A percentile compares a stretch with the other conserved stretches of the same genome.
Evolutionary conservation across 352 stramenopile species (phyloP).

Genomic region (Ochromonadaceae sp.): DNA sequence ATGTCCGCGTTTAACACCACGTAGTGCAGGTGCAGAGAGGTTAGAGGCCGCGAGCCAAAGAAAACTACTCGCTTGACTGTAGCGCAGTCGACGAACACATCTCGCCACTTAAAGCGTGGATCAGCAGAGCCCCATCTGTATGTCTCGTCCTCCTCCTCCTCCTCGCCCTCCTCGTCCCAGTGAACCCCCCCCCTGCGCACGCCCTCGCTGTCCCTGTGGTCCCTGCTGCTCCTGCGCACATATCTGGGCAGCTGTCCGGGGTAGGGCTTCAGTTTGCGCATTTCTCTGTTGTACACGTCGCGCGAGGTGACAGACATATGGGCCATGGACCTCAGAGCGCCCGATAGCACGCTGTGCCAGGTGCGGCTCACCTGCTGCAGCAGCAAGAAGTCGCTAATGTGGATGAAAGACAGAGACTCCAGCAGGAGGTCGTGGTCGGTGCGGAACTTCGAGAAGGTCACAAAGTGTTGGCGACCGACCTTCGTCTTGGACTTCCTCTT

Average conservation of each 20-base stretch:
- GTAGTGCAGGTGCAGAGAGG: not conserved
- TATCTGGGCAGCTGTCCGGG: too few species aligned
- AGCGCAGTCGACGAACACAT: not conserved
- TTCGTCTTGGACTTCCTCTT: too few species aligned
- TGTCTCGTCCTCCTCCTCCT: too few species aligned
- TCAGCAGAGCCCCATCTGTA: too few species aligned
- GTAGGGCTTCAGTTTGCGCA: too few species aligned
- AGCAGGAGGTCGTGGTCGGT: conserved; percentile 2
- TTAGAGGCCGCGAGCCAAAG: not conserved
- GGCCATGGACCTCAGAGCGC: not conserved
- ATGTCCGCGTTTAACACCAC: not conserved
- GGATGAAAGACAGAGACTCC: conserved; percentile 9
- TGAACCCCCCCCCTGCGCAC: too few species aligned
- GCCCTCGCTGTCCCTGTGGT: too few species aligned
- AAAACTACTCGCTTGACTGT: not conserved
- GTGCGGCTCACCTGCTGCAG: not conserved
- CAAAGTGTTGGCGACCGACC: too few species aligned
- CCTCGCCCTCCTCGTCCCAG: too few species aligned
- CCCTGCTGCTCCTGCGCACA: too few species aligned
- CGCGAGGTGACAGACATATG: too few species aligned
- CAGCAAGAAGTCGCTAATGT: conserved; percentile 6
- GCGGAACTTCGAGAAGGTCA: conserved; percentile 4
- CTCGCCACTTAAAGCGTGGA: not conserved
- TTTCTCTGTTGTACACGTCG: too few species aligned
- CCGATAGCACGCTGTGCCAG: not conserved